Evolutionary conservation across 441 rosid genomes (phyloP), one percentile per base, ranked within the genome.

Genomic region (Corymbia citriodora): DNA sequence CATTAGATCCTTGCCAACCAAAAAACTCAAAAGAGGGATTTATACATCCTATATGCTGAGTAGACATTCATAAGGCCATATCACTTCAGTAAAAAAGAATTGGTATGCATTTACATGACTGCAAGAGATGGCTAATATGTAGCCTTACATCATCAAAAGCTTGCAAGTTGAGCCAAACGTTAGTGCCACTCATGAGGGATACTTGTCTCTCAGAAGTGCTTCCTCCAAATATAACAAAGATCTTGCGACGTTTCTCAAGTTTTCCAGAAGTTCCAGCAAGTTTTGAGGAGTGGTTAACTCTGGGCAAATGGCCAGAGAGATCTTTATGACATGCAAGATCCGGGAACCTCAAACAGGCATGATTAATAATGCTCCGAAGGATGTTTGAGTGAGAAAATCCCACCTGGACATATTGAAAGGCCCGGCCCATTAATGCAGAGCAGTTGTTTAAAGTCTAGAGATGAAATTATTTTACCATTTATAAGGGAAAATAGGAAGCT

Each of bases 131-230:
- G 59, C 5, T 27, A 31, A 70, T 65, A 61, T 63, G 57, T 59
- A 36, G 92, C 91, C 99, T 96, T 95, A 98, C 99, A 94, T 97
- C 96, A 85, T 87, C 92, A 92, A 94, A 96, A 90, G 96, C 94
- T 92, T 94, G 98, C 98, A 98, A 92, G 93, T 97, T 97, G 88
- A 97, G 98, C 99, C 99, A 98, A 83, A 97, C 96, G 91, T 97
- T 98, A 90, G 99, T 98, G 93, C 99, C 99, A 54, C 99, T 98
- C 96, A 98, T 96, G 89, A 98, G 97, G 89, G 99, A 98, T 52
- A 97, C 99, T 94, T 98, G 99, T 90, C 99, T 97, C 94, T 98
- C 99, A 83, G 99, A 98, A 55, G 98, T 96, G 94, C 95, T 94
- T 89, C 99, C 99, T 90, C 99, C 99, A 95, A 97, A 96, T 88